Base-by-base conservation (phyloP, 1,284 basidiomycete species). In the Puccinia triticina region DNA sequence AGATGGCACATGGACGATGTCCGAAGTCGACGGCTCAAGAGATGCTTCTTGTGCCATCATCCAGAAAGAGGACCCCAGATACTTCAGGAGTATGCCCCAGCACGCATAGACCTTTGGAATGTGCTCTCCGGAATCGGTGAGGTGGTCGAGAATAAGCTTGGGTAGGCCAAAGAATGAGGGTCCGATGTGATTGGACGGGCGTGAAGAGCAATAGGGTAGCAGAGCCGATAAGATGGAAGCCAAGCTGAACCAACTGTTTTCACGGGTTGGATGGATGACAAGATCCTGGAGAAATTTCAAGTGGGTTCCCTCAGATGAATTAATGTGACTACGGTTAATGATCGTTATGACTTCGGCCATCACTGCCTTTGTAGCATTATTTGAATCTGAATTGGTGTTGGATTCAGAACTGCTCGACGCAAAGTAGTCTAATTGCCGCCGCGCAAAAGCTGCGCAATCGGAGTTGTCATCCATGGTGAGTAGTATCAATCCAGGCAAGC, bases 31-130 rank as follows among this genome's bases (percentile, higher is more conserved):
- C 18, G 64, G 67, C 34, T 66, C 72, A 18, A 32, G 23, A n/a
- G 69, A 64, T 26, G 23, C 18, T 64, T 66, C 59, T 53, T 82
- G 40, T 26, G 34, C 29, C 12, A 50, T 59, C 11, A 46, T 50
- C 81, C 81, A 82, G 61, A 76, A 82, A 37, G 61, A 69, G n/a
- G 61, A 76, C 37, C 73, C 66, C 10, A 82, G 40, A n/a, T 46
- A 61, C 21, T 53, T 21, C 10, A 82, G 32, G 5, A 82, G 50
- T 40, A 77, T 66, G n/a, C 73, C 74, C 61, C 43, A 76, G 66
- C 81, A 82, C 16, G 64, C 37, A 53, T 66, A 71, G 26, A 82
- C 53, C 21, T 50, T 57, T 59, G 50, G 40, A 55, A 76, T 32
- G 61, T 76, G 61, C 40, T 76, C 64, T 37, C 81, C 81, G 32